Conservation (phyloP, 2,329 filamentous ascomycete species). For the Emmonsiellopsis sp. region DNA sequence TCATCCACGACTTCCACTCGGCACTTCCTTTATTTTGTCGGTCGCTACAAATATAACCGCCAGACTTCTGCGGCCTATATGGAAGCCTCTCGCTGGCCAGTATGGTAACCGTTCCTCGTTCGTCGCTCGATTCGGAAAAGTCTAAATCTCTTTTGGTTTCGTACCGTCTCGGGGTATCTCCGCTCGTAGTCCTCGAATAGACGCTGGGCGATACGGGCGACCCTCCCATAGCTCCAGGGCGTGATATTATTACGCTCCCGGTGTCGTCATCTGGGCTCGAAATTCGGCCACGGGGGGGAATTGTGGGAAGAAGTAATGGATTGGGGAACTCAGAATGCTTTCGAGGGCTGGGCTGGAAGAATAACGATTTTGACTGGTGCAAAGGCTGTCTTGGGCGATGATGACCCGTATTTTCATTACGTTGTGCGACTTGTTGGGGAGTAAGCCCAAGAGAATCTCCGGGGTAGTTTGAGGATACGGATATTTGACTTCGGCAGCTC, state of each 20-base stretch:
- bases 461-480: slow-evolving; percentile 1
- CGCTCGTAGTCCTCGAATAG: slow-evolving; percentile 24
- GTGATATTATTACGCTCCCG: slow-evolving; percentile 10
- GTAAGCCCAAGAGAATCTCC: slow-evolving; percentile 4
- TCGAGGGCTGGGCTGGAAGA: slow-evolving; percentile 7
- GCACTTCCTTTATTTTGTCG: slow-evolving; percentile 6
- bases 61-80: slow-evolving; percentile 4
- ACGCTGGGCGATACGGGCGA: slow-evolving; percentile 21
- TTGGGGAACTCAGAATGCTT: slow-evolving; percentile 4
- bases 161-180: slow-evolving; percentile 12
- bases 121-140: slow-evolving; percentile 9
- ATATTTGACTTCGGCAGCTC: slow-evolving; percentile 2
- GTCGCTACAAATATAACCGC: background rate
- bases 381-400: slow-evolving; percentile 1
- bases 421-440: slow-evolving; percentile 13
- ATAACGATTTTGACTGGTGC: slow-evolving; percentile 5
- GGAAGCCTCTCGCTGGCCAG: slow-evolving; percentile 11
- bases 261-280: slow-evolving; percentile 8
- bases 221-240: background rate
- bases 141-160: slow-evolving; percentile 1
- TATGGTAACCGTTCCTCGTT: slow-evolving; percentile 16
- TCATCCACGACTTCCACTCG: slow-evolving; percentile 18
- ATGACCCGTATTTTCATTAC: slow-evolving; percentile 11
- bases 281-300: slow-evolving; percentile 3
- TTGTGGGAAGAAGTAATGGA: background rate